These are phyloP conservation scores for Colletotrichum australisinense DNA, from an alignment of 2,329 filamentous ascomycete genomes.

Conservation along the genomic window DNA sequence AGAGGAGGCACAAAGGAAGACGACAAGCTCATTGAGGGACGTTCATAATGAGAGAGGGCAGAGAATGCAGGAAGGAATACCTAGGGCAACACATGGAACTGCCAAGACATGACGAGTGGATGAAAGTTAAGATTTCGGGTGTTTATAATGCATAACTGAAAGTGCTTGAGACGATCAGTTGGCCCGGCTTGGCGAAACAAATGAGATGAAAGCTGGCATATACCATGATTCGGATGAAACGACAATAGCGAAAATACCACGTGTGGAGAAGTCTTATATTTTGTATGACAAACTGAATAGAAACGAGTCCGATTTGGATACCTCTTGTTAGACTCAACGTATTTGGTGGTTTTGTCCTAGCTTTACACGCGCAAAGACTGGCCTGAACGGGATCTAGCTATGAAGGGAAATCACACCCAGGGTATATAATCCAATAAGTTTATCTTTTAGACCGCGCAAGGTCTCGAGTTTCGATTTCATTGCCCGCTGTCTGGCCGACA, in stretches of 20 bases:
- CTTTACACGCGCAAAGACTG: no score
- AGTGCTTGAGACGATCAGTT: slow-evolving; percentile 28
- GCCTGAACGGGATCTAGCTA: no score
- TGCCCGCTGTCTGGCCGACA: not conserved
- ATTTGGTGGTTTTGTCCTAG: no score
- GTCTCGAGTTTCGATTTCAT: not conserved
- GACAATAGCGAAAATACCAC: slow-evolving; percentile 6
- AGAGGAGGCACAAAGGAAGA: slow-evolving; percentile 55
- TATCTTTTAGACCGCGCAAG: not conserved
- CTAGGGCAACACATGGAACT: not conserved
- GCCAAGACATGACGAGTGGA: slow-evolving; percentile 14
- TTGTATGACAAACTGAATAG: not conserved
- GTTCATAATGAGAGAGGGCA: not conserved
- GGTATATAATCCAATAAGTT: not conserved
- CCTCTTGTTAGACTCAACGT: no score
- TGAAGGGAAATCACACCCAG: not conserved
- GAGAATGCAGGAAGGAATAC: no score
- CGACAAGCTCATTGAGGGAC: slow-evolving; percentile 54
- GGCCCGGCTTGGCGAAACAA: slow-evolving; percentile 10
- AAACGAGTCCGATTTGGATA: not conserved
- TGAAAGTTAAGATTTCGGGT: not conserved
- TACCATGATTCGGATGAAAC: slow-evolving; percentile 19
- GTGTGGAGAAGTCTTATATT: not conserved
- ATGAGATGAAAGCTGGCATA: slow-evolving; percentile 20
- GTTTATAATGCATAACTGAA: not conserved